Base-by-base conservation (phyloP, 352 stramenopile species). In the Globisporangium ultimum region DNA sequence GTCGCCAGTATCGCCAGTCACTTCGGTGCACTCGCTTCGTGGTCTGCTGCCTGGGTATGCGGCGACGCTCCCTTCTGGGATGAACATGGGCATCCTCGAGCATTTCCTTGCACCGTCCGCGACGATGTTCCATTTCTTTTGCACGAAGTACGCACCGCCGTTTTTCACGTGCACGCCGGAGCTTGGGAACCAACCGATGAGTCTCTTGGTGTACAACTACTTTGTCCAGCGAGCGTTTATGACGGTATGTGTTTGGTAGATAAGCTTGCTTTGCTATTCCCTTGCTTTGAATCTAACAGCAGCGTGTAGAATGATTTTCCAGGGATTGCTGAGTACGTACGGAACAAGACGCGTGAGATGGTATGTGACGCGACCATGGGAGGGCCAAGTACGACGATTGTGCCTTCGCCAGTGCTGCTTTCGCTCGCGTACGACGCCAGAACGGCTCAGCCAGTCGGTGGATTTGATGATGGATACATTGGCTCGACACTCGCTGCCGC, bases 271-370 rank as follows among this genome's bases (percentile, higher is more conserved):
- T n/a, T 34, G 24, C 9, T 15, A 48, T 10, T 43, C 8, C 14
- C 38, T 43, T 3, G 9, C n/a, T 22, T 21, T 36, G 8, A 28
- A 5, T 28, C 24, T 28, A 28, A 28, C 24, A 28, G 24, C 24
- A 28, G 6, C 42, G 0, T 17, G 10, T 47, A 94, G 85, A 95
- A 95, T 49, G 80, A 72, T 20, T 90, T 92, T 48, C 69, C 70
- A 36, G 86, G 86, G 6, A 66, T 95, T 11, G 75, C 68, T 9
- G 72, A 84, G 57, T 91, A 88, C 50, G 45, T 95, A 2, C 76
- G 85, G 28, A 91, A 95, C 67, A 88, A 79, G 58, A 93, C 86
- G 14, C 76, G 78, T 28, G 74, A 84, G 21, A 77, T 92, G 68
- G 63, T 89, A 12, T 91, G 80, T 50, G 38, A 69, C 20, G 61